Percentiles rank a stretch among this genome's conserved stretches.
phyloP scores from a whole-genome alignment of 2,329 filamentous ascomycete genomes.

The Exophiala sideris region DNA sequence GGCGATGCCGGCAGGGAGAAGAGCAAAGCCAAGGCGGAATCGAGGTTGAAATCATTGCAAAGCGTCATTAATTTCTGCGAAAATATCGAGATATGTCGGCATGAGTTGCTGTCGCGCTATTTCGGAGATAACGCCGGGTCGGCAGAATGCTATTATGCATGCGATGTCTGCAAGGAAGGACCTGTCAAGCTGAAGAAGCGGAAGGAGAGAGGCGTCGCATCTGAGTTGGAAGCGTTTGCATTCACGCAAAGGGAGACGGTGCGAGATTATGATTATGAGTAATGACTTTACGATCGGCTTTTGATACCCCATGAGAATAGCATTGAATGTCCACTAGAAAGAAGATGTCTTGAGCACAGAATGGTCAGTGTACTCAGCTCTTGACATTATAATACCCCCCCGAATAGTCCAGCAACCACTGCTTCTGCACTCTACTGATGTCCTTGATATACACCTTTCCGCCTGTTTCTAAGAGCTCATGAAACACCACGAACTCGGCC shows the following conservation, averaged over 20 bases:
- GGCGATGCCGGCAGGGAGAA: slow-evolving; percentile 27
- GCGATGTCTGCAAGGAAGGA: slow-evolving; percentile 73
- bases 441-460: slow-evolving; percentile 88
- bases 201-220: slow-evolving; percentile 41
- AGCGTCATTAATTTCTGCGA: slow-evolving; percentile 80
- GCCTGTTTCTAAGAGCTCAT: slow-evolving; percentile 85
- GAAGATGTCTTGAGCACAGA: neutral
- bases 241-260: slow-evolving; percentile 31
- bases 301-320: slow-evolving; percentile 6
- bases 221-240: slow-evolving; percentile 30
- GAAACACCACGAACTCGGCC: slow-evolving; percentile 94
- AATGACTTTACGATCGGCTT: slow-evolving; percentile 7
- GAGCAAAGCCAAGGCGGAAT: slow-evolving; percentile 41
- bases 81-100: slow-evolving; percentile 67
- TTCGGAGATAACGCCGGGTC: slow-evolving; percentile 55
- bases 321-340: neutral
- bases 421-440: slow-evolving; percentile 87
- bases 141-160: slow-evolving; percentile 64
- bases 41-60: slow-evolving; percentile 61
- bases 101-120: slow-evolving; percentile 70
- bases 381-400: slow-evolving; percentile 71
- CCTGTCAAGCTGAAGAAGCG: slow-evolving; percentile 54
- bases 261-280: slow-evolving; percentile 24
- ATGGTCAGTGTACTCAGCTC: neutral
- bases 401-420: slow-evolving; percentile 87